Percentiles rank a stretch among this genome's conserved stretches.
Conservation (phyloP, 768 basidiomycete genomes). For the Xerocomellus intermedius region DNA sequence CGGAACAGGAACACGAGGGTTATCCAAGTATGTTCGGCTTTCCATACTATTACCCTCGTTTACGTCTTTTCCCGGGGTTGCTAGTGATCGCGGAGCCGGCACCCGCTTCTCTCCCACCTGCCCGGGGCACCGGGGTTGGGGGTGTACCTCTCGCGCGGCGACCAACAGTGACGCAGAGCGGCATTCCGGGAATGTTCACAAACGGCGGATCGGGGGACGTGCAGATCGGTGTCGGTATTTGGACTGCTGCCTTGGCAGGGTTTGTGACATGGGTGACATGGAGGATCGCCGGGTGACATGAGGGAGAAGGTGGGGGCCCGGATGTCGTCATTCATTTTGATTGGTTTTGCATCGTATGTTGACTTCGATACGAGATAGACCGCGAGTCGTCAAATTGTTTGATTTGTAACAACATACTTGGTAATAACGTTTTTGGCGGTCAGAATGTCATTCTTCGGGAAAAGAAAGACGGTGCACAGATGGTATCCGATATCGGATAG, state of each 20-base stretch:
- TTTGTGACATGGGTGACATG: slow-evolving; percentile 21
- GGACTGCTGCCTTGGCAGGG: slow-evolving; percentile 14
- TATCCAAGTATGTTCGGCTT: slow-evolving; percentile 27
- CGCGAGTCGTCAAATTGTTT: background rate
- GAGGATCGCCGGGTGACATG: slow-evolving; percentile 13
- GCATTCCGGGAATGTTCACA: background rate
- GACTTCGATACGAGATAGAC: background rate
- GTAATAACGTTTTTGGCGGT: slow-evolving; percentile 27
- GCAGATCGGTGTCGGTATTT: slow-evolving; percentile 14
- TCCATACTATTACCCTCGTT: background rate
- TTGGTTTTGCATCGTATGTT: background rate
- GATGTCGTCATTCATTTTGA: background rate
- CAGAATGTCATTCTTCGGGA: slow-evolving; percentile 47
- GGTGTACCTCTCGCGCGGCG: slow-evolving; percentile 30
- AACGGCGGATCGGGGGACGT: slow-evolving; percentile 18
- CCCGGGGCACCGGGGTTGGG: slow-evolving; percentile 23
- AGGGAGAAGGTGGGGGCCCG: background rate
- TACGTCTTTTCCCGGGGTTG: background rate
- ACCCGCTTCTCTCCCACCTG: slow-evolving; percentile 33
- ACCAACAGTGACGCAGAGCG: slow-evolving; percentile 14
- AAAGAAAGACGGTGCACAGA: slow-evolving; percentile 35
- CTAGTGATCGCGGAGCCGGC: slow-evolving; percentile 43
- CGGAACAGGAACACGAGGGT: slow-evolving; percentile 29
- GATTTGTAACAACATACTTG: slow-evolving; percentile 11
- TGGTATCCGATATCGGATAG: slow-evolving; percentile 16